These are phyloP conservation scores for Firmiana major DNA, from an alignment of 345 rosid species.

Conservation along the genomic window DNA sequence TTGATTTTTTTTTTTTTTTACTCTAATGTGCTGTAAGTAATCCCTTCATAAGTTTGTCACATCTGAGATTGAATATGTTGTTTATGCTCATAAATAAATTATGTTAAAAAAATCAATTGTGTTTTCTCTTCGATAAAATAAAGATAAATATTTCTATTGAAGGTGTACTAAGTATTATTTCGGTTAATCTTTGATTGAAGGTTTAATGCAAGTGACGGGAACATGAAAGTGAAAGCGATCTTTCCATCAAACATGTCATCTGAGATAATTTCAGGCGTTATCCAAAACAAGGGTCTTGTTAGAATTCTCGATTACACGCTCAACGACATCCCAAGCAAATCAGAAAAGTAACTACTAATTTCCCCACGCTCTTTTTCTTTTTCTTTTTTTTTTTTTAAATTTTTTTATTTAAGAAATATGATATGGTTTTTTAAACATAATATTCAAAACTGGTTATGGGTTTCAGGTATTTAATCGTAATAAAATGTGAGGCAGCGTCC, in stretches of 20 bases:
- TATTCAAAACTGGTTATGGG: background rate
- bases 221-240: slow-evolving; percentile 54
- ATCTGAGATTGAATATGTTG: no score
- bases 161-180: background rate
- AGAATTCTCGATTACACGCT: slow-evolving; percentile 68
- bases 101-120: background rate
- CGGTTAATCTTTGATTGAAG: slow-evolving; percentile 28
- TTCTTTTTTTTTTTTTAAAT: no score
- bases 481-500: slow-evolving; percentile 67
- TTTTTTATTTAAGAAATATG: background rate
- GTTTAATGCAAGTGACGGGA: slow-evolving; percentile 83
- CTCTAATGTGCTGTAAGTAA: background rate
- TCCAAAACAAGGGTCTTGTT: slow-evolving; percentile 69
- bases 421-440: background rate
- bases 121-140: background rate
- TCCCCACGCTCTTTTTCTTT: background rate
- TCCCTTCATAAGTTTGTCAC: background rate
- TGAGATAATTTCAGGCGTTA: slow-evolving; percentile 60
- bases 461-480: slow-evolving; percentile 66
- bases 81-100: background rate
- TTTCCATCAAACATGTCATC: slow-evolving; percentile 57
- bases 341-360: slow-evolving; percentile 52
- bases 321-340: slow-evolving; percentile 77
- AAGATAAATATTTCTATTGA: background rate
- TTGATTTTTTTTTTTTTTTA: background rate